Evolutionary conservation across 768 basidiomycete species (phyloP).

Genomic region (Pleurotus citrinopileatus): DNA sequence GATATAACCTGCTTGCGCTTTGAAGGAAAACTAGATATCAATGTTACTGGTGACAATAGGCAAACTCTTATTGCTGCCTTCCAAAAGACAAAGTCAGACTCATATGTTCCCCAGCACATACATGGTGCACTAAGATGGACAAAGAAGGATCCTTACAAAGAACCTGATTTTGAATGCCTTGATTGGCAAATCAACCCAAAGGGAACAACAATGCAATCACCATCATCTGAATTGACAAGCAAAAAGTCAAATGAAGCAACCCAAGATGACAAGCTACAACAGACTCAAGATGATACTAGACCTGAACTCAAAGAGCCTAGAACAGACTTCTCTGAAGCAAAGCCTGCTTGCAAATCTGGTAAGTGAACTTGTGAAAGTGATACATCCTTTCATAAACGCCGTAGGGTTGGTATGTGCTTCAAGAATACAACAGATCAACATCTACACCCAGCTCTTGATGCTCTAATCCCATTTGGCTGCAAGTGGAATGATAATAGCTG

Average conservation of each 20-base stretch:
- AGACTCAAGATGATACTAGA: no score
- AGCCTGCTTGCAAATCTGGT: no score
- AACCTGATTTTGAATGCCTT: background rate
- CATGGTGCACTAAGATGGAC: constrained; percentile 4
- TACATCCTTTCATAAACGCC: no score
- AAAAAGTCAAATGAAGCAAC: no score
- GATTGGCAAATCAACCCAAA: background rate
- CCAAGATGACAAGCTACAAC: no score
- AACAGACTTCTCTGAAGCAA: no score
- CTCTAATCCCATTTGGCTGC: background rate
- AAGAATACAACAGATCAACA: no score
- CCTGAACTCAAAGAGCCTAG: no score
- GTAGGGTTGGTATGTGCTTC: no score
- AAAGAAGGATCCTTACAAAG: constrained; percentile 1
- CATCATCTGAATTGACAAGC: background rate
- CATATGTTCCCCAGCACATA: constrained; percentile 6
- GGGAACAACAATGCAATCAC: background rate
- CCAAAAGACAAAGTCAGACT: background rate
- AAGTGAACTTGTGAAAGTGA: no score
- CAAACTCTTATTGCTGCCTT: constrained; percentile 1
- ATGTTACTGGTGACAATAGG: constrained; percentile 1
- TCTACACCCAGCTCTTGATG: no score
- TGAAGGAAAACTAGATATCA: constrained; percentile 2
- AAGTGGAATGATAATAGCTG: background rate
- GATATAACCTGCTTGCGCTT: constrained; percentile 18